These are phyloP conservation scores for Pseudonitzschia multiseries DNA, from an alignment of 108 stramenopile genomes.

Conservation along the genomic window DNA sequence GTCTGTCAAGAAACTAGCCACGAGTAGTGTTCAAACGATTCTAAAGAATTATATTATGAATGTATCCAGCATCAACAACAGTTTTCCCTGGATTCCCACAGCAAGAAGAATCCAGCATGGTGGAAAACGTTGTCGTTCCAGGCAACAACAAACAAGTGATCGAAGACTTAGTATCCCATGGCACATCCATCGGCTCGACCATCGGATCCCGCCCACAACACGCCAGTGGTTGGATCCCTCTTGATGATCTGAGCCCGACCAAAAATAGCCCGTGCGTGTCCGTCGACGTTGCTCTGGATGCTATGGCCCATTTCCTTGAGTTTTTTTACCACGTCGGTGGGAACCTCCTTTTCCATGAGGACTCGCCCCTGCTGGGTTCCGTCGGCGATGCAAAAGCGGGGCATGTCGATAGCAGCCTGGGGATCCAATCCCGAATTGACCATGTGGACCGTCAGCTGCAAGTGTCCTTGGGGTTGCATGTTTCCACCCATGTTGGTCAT, in stretches of 20 bases:
- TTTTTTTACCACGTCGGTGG: constrained; percentile 48
- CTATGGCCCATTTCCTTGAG: constrained; percentile 72
- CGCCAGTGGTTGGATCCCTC: constrained; percentile 55
- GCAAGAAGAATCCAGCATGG: no score
- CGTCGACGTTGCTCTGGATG: constrained; percentile 46
- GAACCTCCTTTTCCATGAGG: constrained; percentile 69
- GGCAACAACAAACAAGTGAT: no score
- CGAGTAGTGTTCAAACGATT: no score
- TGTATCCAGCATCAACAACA: no score
- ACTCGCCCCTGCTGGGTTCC: constrained; percentile 76
- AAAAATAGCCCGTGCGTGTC: constrained; percentile 76
- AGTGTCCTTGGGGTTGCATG: constrained; percentile 98
- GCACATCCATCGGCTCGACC: constrained; percentile 95
- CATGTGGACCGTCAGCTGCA: constrained; percentile 87
- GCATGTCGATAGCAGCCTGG: constrained; percentile 89
- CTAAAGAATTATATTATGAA: no score
- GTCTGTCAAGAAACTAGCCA: no score
- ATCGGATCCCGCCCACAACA: constrained; percentile 93
- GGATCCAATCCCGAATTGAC: constrained; percentile 77
- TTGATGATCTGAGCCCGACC: constrained; percentile 93
- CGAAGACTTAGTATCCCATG: constrained; percentile 86
- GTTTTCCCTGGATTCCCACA: no score
- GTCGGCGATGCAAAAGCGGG: constrained; percentile 91
- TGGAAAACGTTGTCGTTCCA: no score
- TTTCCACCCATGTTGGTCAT: constrained; percentile 96